Base-by-base conservation (phyloP, 202 grass and related monocot species). In the Zizania palustris region DNA sequence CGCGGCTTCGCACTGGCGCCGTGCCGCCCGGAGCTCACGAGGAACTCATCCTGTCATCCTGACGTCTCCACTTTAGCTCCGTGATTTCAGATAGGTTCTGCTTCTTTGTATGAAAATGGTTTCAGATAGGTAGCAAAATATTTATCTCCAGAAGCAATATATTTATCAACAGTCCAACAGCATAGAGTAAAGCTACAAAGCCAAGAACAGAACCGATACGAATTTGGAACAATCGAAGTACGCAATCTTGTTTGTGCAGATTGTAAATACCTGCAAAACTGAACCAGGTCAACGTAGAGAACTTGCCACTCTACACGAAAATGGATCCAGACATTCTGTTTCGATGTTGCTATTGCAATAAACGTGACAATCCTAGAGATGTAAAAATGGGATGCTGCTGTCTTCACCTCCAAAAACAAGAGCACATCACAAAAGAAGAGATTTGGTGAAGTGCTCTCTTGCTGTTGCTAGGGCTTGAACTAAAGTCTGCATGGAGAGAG, bases 361-460 rank as follows among this genome's bases (percentile, higher is more conserved):
- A 71, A 65, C 38, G 36, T 22, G 65, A 84, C 7, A 6, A 11
- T 65, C 65, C 58, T 16, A 7, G 10, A 40, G 18, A 73, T n/a
- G 48, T 51, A 73, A 45, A 7, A 60, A 45, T 35, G 11, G 40
- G 55, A 67, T 60, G 63, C 50, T 44, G 67, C 9, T 46, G 28
- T 54, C 42, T 67, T 60, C 66, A 9, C 3, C 66, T 41, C 42
- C 6, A 34, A 77, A 77, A 71, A 33, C 13, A 35, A 62, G 9
- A 67, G 9, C 77, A 22, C 60, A 57, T 97, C 77, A 97, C 80
- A 93, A 95, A 18, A 95, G 87, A 87, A 98, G 96, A 78, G 96
- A 98, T 73, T 93, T 95, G 18, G 96, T 76, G 1, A 96, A 82
- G 85, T 99, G 96, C 59, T 99, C 92, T 78, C 92, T 87, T 74